Evolutionary conservation across 306 rosid species (phyloP), one percentile per base, ranked within the genome.

Genomic region (Quercus glauca): DNA sequence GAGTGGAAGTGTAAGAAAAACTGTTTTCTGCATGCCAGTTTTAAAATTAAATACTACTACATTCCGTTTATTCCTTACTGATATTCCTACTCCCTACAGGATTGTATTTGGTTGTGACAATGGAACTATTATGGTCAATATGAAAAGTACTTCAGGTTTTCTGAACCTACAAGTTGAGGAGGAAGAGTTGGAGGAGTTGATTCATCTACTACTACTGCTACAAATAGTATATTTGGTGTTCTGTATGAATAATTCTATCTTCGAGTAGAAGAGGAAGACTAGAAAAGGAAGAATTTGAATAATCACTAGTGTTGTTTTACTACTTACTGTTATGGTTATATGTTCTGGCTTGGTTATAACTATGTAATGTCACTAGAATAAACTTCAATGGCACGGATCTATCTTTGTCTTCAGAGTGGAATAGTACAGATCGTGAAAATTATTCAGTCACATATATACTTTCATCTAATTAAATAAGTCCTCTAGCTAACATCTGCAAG

Each of bases 61-160:
- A 14, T 26, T 26, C 45, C 17, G 35, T 12, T 75, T 76, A 21
- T 28, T 23, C 49, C 23, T 51, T 55, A 5, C 51, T 74, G 4
- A 80, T 69, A 68, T 33, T 43, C 19, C 45, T 68, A 17, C 33
- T 81, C 4, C 28, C 26, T 75, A 5, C 83, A 71, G 83, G 78
- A 59, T 83, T 75, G 75, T 72, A 5, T 75, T 83, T 76, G 87
- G 83, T 60, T 83, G 69, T 79, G 87, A 83, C 63, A 68, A 71
- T 8, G 81, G 87, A 41, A 41, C 59, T 14, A 35, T 72, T 21
- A 9, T 79, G 83, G 71, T 75, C 37, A 79, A 76, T 68, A 6
- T 81, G 5, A 74, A 14, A 26, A 17, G 5, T 5, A 25, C 74
- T 19, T 63, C 43, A 3, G 69, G 57, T 21, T 5, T 19, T 15